Conservation (phyloP, 2,329 filamentous ascomycete genomes). For the Sclerotinia minor region DNA sequence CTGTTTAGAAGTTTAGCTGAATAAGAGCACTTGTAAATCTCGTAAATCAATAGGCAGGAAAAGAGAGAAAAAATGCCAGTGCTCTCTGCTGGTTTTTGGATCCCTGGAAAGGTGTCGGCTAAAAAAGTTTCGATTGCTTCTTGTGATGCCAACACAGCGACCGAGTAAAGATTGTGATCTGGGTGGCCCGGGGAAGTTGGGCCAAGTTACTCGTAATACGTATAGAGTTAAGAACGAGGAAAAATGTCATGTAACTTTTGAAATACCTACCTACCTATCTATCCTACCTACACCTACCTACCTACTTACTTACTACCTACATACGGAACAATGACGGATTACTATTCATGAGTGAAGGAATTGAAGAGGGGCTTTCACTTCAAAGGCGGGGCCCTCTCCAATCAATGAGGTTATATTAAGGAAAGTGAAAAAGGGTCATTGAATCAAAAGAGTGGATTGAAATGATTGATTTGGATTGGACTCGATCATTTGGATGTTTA, state of each 20-base stretch:
- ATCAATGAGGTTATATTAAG: constrained; percentile 13
- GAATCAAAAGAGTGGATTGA: not conserved
- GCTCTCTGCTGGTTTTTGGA: constrained; percentile 4
- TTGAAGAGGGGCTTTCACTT: constrained; percentile 8
- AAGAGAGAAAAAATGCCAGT: not conserved
- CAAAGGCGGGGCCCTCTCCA: constrained; percentile 7
- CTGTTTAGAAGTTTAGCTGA: constrained; percentile 9
- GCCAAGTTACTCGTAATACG: not conserved
- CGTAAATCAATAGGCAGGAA: constrained; percentile 12
- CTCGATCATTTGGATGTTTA: not conserved
- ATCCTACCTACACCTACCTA: no score
- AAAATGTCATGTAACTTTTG: not conserved
- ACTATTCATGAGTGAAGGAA: no score
- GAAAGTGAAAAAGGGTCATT: constrained; percentile 6
- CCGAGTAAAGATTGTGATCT: constrained; percentile 3
- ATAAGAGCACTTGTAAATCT: constrained; percentile 3
- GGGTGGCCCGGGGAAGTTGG: constrained; percentile 1
- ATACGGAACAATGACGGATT: no score
- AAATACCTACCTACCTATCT: no score
- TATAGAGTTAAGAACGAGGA: not conserved
- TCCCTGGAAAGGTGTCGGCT: constrained; percentile 23
- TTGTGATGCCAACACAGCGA: constrained; percentile 35
- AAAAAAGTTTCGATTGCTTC: constrained; percentile 28
- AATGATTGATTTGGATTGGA: not conserved
- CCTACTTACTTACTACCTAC: no score